Evolutionary conservation across 2,329 filamentous ascomycete genomes (phyloP), one percentile per base, ranked within the genome.

Genomic region (Fusarium mundagurra): DNA sequence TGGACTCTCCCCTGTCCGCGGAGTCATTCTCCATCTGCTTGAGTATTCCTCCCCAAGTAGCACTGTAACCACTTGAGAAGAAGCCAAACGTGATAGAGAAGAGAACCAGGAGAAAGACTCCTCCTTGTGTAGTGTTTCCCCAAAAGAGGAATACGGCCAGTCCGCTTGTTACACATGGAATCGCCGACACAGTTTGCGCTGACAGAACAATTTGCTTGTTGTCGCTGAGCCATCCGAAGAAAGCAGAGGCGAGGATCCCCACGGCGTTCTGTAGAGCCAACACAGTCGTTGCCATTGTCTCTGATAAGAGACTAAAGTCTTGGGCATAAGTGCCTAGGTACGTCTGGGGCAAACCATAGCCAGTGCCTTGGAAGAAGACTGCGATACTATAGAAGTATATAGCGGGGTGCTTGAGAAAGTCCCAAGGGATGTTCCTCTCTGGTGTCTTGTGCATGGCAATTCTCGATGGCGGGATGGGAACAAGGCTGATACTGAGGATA

Each of bases 341-440:
- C 0, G 57, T 60, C 24, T 60, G 57, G 5, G 57, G 57, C 5
- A 60, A 34, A 12, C 43, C 57, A 31, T 60, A 60, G 9, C 57
- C 57, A 16, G 57, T 50, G 2, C 57, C 57, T 16, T 60, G 57
- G 10, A 60, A 38, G 20, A 60, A 60, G 1, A 60, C 44, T 8
- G 57, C 57, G 11, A 60, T 60, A 12, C 57, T 36, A n/a, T 60
- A 60, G 12, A 60, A 60, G 24, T 60, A 60, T n/a, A 60, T 60
- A 1, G 31, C 33, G 1, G 57, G 43, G 8, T 60, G 33, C 27
- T 51, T 60, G 20, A 60, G 43, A 31, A 60, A 60, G 11, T n/a
- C 18, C 57, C 57, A 60, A 1, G 57, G 57, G 4, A 60, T 60
- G 5, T 60, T 50, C 17, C 57, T 50, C 18, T 60, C 57, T 3